These are phyloP conservation scores for Chytriomyces sp. DNA, from an alignment of 192 early-diverging fungal species.

Conservation along the genomic window DNA sequence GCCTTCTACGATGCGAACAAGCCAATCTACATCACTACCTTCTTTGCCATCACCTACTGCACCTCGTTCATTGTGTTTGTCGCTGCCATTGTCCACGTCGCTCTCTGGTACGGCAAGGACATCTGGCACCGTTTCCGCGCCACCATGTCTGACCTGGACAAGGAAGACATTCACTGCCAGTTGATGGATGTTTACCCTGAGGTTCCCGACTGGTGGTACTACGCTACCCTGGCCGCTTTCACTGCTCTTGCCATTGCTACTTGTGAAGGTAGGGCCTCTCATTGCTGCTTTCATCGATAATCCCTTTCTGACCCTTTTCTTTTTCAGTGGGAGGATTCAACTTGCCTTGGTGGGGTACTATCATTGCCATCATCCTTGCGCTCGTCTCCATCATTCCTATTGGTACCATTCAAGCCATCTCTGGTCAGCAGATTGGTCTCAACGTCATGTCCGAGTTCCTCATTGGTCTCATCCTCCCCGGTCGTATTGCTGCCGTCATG, in stretches of 20 bases:
- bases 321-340: conserved; percentile 32
- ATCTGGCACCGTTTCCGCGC: too few species aligned
- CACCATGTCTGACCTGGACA: conserved; percentile 10
- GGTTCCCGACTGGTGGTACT: too few species aligned
- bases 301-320: not conserved
- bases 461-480: too few species aligned
- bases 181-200: too few species aligned
- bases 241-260: conserved; percentile 14
- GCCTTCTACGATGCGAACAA: conserved; percentile 17
- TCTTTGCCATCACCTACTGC: conserved; percentile 28
- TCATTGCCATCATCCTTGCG: conserved; percentile 41
- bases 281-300: not conserved
- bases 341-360: conserved; percentile 33
- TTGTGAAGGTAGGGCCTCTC: conserved; percentile 25
- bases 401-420: too few species aligned
- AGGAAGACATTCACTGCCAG: too few species aligned
- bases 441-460: too few species aligned
- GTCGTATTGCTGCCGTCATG: too few species aligned
- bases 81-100: conserved; percentile 58
- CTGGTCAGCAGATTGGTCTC: too few species aligned
- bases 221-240: not conserved
- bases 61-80: conserved; percentile 50
- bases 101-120: conserved; percentile 60
- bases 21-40: conserved; percentile 31
- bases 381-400: too few species aligned